Conservation (phyloP, 176 grass and related monocot species). For the Pontederia crassipes region DNA sequence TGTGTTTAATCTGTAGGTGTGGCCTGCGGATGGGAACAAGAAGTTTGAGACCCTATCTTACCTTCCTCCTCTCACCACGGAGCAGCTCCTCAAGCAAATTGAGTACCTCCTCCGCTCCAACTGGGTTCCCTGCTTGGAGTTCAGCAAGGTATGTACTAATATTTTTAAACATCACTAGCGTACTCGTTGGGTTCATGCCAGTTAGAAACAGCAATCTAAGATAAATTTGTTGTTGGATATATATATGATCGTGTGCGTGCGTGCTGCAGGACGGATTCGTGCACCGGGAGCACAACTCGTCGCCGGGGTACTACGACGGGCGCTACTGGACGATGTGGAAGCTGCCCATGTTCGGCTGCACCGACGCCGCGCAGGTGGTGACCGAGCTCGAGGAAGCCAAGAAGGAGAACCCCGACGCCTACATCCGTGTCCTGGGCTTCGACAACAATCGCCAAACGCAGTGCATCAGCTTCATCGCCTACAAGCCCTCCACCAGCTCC, state of each 20-base stretch:
- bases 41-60: conserved; percentile 9
- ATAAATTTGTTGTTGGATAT: neutral
- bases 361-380: conserved; percentile 3
- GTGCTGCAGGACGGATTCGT: neutral
- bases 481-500: neutral
- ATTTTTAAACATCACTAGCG: neutral
- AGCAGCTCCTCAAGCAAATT: neutral
- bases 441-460: conserved; percentile 2
- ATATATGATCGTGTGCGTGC: neutral
- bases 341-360: conserved; percentile 12
- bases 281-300: neutral
- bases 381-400: conserved; percentile 4
- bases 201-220: neutral
- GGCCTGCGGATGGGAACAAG: neutral
- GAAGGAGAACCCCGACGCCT: neutral
- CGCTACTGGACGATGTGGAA: conserved; percentile 9
- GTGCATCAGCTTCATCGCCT: conserved; percentile 9
- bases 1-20: neutral
- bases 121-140: conserved; percentile 4
- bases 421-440: conserved; percentile 10
- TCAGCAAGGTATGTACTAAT: neutral
- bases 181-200: neutral
- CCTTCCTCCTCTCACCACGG: neutral
- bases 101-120: conserved; percentile 5
- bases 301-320: conserved; percentile 11